Conservation (phyloP, 2,329 filamentous ascomycete species). For the Alternaria infectoria region DNA sequence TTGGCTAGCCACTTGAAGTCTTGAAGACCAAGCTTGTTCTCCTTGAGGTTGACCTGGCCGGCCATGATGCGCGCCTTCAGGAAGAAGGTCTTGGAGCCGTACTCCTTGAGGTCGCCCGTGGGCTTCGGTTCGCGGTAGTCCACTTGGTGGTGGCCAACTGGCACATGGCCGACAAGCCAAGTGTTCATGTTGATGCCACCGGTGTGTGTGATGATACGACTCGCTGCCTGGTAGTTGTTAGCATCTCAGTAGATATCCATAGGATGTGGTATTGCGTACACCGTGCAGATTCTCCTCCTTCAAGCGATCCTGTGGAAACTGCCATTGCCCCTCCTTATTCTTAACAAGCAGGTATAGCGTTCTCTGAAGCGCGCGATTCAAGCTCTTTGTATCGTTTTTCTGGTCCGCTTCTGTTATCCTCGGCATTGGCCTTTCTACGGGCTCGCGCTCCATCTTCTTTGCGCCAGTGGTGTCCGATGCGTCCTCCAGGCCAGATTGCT, state of each 20-base stretch:
- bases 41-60: constrained; percentile 82
- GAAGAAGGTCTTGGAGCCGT: constrained; percentile 89
- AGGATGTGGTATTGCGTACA: constrained; percentile 61
- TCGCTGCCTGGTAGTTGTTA: constrained; percentile 70
- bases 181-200: constrained; percentile 98
- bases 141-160: constrained; percentile 78
- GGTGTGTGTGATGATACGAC: constrained; percentile 75
- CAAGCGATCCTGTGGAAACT: constrained; percentile 77
- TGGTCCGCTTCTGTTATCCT: constrained; percentile 80
- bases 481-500: constrained; percentile 57
- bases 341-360: constrained; percentile 90
- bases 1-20: constrained; percentile 94
- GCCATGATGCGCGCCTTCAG: constrained; percentile 96
- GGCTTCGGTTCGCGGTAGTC: constrained; percentile 54
- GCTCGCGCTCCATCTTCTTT: constrained; percentile 60
- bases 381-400: constrained; percentile 73
- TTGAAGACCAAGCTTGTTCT: constrained; percentile 72
- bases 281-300: constrained; percentile 78
- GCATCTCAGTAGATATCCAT: not conserved
- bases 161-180: constrained; percentile 91
- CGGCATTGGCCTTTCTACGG: constrained; percentile 72
- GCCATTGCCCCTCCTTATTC: constrained; percentile 74
- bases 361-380: constrained; percentile 79
- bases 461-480: constrained; percentile 42
- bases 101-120: constrained; percentile 46